Conservation (phyloP, 164 flowering plant genomes). For the Chimonanthus salicifolius region DNA sequence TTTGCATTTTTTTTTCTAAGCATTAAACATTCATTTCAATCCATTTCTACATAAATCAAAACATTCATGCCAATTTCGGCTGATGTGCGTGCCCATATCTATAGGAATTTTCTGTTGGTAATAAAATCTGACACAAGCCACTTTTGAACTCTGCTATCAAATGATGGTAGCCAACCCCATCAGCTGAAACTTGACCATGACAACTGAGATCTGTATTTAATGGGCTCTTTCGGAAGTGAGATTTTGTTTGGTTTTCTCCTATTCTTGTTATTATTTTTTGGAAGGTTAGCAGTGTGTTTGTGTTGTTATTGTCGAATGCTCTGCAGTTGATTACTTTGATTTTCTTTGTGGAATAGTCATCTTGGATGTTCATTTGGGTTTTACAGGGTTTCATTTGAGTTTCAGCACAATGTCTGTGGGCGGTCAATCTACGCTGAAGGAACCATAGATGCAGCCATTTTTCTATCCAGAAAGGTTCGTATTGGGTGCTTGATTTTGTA, state of each 20-base stretch:
- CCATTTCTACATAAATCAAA: too few relatives aligned
- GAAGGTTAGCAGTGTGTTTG: not conserved
- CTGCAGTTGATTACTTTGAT: not conserved
- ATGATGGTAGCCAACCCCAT: not conserved
- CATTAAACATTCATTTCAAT: too few relatives aligned
- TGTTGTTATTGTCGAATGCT: not conserved
- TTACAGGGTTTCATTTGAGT: conserved; percentile 85
- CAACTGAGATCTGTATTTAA: too few relatives aligned
- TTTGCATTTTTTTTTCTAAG: too few relatives aligned
- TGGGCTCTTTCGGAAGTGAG: too few relatives aligned
- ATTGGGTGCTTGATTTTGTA: not conserved
- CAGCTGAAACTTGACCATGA: not conserved
- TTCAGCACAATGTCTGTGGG: conserved; percentile 97
- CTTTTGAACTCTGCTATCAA: too few relatives aligned
- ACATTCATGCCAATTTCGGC: too few relatives aligned
- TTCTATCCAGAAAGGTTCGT: conserved; percentile 76
- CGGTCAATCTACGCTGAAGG: conserved; percentile 97
- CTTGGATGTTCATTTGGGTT: not conserved
- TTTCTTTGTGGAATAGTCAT: not conserved
- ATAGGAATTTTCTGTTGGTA: too few relatives aligned
- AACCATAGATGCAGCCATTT: conserved; percentile 77
- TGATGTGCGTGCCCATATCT: too few relatives aligned
- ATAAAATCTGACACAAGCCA: too few relatives aligned
- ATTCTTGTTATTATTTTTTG: not conserved
- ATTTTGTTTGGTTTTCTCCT: not conserved